Conservation (phyloP, 2,329 filamentous ascomycete species). For the Sarocladium brachiariae region DNA sequence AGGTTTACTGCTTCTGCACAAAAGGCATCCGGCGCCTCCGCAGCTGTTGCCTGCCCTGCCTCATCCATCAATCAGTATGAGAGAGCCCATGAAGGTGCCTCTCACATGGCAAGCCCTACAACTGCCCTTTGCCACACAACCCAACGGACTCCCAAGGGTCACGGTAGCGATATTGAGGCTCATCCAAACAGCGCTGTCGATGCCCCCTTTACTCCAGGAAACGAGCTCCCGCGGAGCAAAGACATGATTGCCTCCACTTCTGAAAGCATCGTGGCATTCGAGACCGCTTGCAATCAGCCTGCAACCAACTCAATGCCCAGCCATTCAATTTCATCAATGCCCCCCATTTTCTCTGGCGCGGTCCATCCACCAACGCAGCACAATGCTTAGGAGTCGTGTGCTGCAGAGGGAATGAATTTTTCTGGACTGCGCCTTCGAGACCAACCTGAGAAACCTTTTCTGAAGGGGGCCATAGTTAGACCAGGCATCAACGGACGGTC, state of each 20-base stretch:
- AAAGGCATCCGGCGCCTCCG: neutral
- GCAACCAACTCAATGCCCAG: neutral
- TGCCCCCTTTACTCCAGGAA: too few species aligned
- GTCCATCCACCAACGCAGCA: neutral
- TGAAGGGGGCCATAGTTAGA: neutral
- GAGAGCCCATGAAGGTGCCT: neutral
- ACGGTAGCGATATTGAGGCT: too few species aligned
- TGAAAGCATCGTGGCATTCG: too few species aligned
- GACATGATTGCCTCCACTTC: too few species aligned
- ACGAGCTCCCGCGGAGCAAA: too few species aligned
- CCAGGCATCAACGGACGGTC: neutral
- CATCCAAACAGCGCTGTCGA: too few species aligned
- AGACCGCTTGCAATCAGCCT: too few species aligned
- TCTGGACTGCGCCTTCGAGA: neutral
- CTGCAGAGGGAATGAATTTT: neutral
- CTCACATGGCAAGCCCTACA: neutral
- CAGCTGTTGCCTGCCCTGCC: neutral
- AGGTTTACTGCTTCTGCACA: neutral
- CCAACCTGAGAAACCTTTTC: neutral
- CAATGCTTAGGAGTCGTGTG: neutral
- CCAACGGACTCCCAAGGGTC: too few species aligned
- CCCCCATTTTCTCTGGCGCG: neutral
- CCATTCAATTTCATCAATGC: neutral
- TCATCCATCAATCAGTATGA: neutral
- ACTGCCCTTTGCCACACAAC: too few species aligned